These are phyloP conservation scores for Tremella mesenterica DNA, from an alignment of 768 basidiomycete species.

Conservation along the genomic window DNA sequence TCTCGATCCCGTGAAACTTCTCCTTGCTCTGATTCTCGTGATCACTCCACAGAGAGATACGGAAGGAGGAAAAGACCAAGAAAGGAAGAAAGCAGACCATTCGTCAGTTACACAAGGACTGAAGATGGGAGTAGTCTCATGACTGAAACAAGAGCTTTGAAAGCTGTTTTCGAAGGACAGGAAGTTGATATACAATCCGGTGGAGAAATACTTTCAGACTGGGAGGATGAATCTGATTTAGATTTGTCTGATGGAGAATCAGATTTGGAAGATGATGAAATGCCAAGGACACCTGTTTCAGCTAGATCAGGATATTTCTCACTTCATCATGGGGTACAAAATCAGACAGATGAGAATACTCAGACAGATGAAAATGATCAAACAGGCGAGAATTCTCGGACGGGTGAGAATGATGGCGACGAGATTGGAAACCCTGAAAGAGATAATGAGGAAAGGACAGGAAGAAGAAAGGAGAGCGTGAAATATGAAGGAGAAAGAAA, in stretches of 20 bases:
- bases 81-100: conserved; percentile 14
- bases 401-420: neutral
- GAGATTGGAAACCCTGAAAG: neutral
- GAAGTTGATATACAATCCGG: conserved; percentile 17
- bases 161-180: conserved; percentile 22
- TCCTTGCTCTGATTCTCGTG: neutral
- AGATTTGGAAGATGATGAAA: conserved; percentile 2
- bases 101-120: conserved; percentile 28
- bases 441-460: neutral
- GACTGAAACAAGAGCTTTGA: conserved; percentile 19
- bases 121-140: conserved; percentile 28
- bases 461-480: neutral
- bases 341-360: neutral
- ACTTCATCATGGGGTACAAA: too few species aligned
- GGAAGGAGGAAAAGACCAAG: neutral
- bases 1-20: neutral
- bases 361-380: neutral
- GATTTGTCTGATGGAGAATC: conserved; percentile 3
- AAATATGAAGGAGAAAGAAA: too few species aligned
- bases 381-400: neutral
- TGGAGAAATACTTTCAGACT: conserved; percentile 17
- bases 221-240: neutral
- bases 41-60: neutral
- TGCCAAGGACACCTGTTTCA: neutral
- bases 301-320: neutral